Conservation (phyloP, 1,284 basidiomycete species). For the Schizopora paradoxa region DNA sequence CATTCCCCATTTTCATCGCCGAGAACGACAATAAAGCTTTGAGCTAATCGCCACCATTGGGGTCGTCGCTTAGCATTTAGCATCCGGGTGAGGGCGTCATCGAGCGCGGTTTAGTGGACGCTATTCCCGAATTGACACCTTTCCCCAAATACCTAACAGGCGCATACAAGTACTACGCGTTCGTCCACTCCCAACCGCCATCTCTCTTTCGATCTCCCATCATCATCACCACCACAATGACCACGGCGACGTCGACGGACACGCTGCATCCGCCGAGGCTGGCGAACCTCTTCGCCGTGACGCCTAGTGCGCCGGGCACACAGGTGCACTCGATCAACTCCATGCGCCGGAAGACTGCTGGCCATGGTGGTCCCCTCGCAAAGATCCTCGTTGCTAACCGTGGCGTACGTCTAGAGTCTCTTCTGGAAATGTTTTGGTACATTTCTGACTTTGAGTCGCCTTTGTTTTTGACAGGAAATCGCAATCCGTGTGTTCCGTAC, state of each 20-base stretch:
- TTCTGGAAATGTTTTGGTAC: constrained; percentile 4
- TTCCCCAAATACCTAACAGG: no score
- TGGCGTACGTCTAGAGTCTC: constrained; percentile 55
- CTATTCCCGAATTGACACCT: not conserved
- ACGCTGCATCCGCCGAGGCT: constrained; percentile 67
- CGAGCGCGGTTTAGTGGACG: not conserved
- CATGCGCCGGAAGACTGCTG: constrained; percentile 87
- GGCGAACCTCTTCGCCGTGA: constrained; percentile 59
- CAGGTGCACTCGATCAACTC: constrained; percentile 86
- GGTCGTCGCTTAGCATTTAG: not conserved
- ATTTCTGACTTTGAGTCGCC: no score
- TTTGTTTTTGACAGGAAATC: constrained; percentile 71
- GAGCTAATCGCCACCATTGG: no score
- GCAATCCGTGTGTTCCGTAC: constrained; percentile 98
- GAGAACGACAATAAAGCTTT: no score
- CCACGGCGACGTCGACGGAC: not conserved
- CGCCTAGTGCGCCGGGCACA: constrained; percentile 73
- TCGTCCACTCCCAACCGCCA: not conserved
- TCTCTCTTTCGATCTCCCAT: not conserved
- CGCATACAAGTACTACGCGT: no score
- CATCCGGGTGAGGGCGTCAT: not conserved
- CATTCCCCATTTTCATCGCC: not conserved
- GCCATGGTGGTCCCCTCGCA: constrained; percentile 84
- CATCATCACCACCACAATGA: not conserved
- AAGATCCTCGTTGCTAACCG: constrained; percentile 96